phyloP scores from a whole-genome alignment of 768 basidiomycete genomes.

The Boletus tomentosulus region DNA sequence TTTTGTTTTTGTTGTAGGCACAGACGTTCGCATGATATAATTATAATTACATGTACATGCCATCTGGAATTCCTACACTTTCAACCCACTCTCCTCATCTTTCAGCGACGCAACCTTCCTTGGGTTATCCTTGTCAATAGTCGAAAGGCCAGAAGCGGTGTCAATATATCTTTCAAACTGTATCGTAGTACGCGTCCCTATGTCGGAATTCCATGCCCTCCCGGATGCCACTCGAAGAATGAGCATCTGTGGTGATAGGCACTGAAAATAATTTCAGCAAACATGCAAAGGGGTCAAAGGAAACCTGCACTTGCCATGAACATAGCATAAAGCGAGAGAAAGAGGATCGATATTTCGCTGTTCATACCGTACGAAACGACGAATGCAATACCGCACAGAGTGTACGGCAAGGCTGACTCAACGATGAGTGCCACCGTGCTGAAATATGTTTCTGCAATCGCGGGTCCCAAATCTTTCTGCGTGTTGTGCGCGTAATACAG shows the following conservation, averaged over 20 bases:
- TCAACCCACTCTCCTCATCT: neutral
- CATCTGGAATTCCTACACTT: neutral
- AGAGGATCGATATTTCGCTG: slow-evolving; percentile 8
- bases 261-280: slow-evolving; percentile 1
- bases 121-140: neutral
- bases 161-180: neutral
- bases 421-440: slow-evolving; percentile 3
- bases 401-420: slow-evolving; percentile 17
- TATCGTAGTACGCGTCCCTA: neutral
- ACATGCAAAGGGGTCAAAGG: neutral
- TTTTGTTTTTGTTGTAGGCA: neutral
- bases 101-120: neutral
- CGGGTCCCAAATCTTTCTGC: neutral
- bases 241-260: slow-evolving; percentile 14
- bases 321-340: slow-evolving; percentile 14
- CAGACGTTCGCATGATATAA: neutral
- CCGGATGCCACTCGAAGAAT: slow-evolving; percentile 11
- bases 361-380: slow-evolving; percentile 6
- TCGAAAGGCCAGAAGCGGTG: neutral
- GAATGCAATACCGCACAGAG: slow-evolving; percentile 10
- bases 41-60: neutral
- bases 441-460: slow-evolving; percentile 3
- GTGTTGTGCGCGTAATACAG: slow-evolving; percentile 4
- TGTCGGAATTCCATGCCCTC: slow-evolving; percentile 6
- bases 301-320: slow-evolving; percentile 3